phyloP scores from a whole-genome alignment of 768 basidiomycete species.

The Leccinum obscurum region DNA sequence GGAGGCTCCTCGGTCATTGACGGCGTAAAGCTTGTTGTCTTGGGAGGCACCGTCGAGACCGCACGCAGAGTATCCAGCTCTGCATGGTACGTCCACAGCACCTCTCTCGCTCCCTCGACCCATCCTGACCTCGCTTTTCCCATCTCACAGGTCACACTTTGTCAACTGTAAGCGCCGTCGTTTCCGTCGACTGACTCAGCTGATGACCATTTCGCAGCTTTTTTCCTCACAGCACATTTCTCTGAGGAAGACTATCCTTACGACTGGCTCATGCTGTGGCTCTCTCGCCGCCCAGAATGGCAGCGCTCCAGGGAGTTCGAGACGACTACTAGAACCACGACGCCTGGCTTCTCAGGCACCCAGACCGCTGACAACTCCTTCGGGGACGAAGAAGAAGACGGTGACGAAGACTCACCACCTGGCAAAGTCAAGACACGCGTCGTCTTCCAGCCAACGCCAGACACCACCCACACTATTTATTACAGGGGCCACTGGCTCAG shows the following conservation, averaged over 20 bases:
- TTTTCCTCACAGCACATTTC: conserved; percentile 90
- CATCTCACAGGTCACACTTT: conserved; percentile 65
- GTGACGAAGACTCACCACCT: conserved; percentile 50
- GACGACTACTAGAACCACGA: conserved; percentile 75
- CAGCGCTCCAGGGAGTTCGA: conserved; percentile 88
- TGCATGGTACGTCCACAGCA: conserved; percentile 60
- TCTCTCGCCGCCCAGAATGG: conserved; percentile 84
- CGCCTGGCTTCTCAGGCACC: conserved; percentile 52
- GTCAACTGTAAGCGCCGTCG: conserved; percentile 68
- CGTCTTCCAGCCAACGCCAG: conserved; percentile 85
- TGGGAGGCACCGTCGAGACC: conserved; percentile 87
- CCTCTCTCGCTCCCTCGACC: conserved; percentile 2
- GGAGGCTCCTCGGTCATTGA: conserved; percentile 80
- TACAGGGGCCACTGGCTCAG: conserved; percentile 85
- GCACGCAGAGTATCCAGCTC: conserved; percentile 79
- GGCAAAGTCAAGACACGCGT: conserved; percentile 77
- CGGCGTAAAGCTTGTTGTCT: conserved; percentile 86
- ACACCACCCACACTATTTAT: conserved; percentile 87
- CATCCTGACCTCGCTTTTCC: conserved; percentile 10
- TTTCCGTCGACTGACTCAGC: conserved; percentile 3
- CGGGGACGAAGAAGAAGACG: conserved; percentile 44
- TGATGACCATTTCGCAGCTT: conserved; percentile 43
- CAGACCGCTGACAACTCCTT: conserved; percentile 56
- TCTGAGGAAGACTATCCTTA: conserved; percentile 89
- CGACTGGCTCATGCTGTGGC: conserved; percentile 91